Evolutionary conservation across 345 rosid species (phyloP).

Genomic region (Corymbia maculata): DNA sequence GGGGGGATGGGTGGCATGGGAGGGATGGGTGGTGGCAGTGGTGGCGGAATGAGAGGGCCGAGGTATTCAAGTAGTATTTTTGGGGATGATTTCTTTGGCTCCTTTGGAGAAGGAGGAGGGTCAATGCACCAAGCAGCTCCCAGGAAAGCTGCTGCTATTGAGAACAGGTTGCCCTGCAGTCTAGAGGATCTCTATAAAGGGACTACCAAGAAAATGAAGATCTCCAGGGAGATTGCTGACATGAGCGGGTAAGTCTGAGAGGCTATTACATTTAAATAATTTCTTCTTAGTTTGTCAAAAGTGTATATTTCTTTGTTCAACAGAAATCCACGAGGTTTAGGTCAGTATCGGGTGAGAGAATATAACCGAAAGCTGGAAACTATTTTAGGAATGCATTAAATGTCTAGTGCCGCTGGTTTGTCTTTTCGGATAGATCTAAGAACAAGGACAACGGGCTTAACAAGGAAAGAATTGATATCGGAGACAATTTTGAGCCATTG

Average conservation of each 20-base stretch:
- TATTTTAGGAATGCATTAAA: neutral
- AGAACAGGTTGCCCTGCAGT: constrained; percentile 48
- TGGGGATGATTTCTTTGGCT: constrained; percentile 52
- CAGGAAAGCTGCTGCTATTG: constrained; percentile 55
- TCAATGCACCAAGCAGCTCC: constrained; percentile 3
- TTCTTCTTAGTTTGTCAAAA: neutral
- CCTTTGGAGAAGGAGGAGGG: constrained; percentile 37
- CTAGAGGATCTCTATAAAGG: constrained; percentile 82
- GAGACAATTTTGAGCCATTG: neutral
- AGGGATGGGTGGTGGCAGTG: constrained; percentile 15
- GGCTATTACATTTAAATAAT: neutral
- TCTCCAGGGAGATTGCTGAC: constrained; percentile 70
- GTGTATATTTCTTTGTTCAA: neutral
- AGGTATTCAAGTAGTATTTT: constrained; percentile 49
- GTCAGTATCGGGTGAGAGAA: neutral
- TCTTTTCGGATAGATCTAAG: neutral
- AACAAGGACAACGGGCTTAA: neutral
- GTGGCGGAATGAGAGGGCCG: constrained; percentile 25
- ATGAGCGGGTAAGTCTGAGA: constrained; percentile 44
- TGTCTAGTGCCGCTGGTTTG: neutral
- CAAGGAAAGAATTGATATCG: neutral
- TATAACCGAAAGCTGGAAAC: neutral
- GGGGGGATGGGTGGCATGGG: constrained; percentile 23
- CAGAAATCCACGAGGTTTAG: neutral
- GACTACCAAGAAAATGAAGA: constrained; percentile 77